These are phyloP conservation scores for Calonectria pseudoreteaudii DNA, from an alignment of 2,329 filamentous ascomycete genomes.

Conservation along the genomic window DNA sequence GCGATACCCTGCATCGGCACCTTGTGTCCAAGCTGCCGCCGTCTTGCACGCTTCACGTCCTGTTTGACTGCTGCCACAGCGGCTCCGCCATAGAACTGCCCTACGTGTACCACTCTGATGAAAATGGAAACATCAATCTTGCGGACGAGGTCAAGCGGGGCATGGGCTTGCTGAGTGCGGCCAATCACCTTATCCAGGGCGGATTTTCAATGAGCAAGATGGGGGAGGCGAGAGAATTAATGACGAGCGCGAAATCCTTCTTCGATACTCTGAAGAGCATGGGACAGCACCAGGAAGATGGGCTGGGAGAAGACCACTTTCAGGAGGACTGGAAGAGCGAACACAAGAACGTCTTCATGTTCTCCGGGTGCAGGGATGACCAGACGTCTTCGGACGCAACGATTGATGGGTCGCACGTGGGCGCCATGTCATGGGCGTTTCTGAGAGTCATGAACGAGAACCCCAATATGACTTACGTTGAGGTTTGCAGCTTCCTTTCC, in stretches of 20 bases:
- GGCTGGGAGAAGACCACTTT: background rate
- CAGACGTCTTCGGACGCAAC: background rate
- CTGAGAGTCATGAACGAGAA: background rate
- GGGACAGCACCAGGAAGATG: background rate
- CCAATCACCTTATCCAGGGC: background rate
- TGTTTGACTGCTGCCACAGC: background rate
- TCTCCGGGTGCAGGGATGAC: background rate
- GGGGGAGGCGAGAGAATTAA: background rate
- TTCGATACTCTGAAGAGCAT: background rate
- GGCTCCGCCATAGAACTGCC: background rate
- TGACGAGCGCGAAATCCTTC: background rate
- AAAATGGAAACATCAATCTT: background rate
- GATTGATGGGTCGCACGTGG: background rate
- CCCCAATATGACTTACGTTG: background rate
- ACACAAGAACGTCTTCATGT: background rate
- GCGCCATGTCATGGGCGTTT: conserved; percentile 1
- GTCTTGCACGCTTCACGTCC: background rate
- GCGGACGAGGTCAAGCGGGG: background rate
- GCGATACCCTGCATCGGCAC: background rate
- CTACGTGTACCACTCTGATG: background rate
- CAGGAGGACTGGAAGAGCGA: background rate
- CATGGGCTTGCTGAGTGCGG: background rate
- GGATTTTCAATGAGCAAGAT: background rate
- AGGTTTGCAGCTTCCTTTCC: background rate
- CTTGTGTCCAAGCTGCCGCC: background rate